A percentile compares a stretch with the other conserved stretches of the same genome.
Evolutionary conservation across 148 eudicot species (phyloP).

Genomic region (Chenopodium quinoa): DNA sequence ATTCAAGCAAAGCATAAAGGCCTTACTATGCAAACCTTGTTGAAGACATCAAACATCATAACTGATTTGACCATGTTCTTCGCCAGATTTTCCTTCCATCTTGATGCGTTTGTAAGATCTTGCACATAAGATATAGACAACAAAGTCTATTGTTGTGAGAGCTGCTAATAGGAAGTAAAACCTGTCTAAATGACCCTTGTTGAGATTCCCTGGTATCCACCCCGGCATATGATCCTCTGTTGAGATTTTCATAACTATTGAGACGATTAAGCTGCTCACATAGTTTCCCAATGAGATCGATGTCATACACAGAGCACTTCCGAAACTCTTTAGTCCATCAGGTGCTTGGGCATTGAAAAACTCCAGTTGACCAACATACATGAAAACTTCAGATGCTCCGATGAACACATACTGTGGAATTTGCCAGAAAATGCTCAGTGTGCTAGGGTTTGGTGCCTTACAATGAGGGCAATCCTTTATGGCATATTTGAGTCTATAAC

Average conservation of each 20-base stretch:
- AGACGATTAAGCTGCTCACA: constrained; percentile 71
- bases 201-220: constrained; percentile 89
- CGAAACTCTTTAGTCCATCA: constrained; percentile 85
- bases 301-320: constrained; percentile 94
- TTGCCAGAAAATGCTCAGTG: constrained; percentile 87
- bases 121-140: constrained; percentile 58
- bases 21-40: not conserved
- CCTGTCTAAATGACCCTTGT: constrained; percentile 79
- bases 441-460: constrained; percentile 46
- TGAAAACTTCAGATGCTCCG: constrained; percentile 92
- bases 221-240: constrained; percentile 70
- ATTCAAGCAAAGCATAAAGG: constrained; percentile 19
- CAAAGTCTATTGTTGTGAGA: constrained; percentile 54
- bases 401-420: constrained; percentile 75
- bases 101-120: constrained; percentile 70
- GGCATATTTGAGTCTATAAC: constrained; percentile 65
- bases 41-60: constrained; percentile 26
- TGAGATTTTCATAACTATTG: constrained; percentile 71
- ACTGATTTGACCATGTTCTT: constrained; percentile 28
- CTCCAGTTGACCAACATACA: constrained; percentile 89
- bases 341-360: constrained; percentile 92
- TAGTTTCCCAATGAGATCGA: constrained; percentile 92
- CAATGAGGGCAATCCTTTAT: constrained; percentile 55
- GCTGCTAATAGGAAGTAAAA: constrained; percentile 78
- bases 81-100: constrained; percentile 42